Conservation (phyloP, 148 eudicot genomes). For the Selenicereus undatus region DNA sequence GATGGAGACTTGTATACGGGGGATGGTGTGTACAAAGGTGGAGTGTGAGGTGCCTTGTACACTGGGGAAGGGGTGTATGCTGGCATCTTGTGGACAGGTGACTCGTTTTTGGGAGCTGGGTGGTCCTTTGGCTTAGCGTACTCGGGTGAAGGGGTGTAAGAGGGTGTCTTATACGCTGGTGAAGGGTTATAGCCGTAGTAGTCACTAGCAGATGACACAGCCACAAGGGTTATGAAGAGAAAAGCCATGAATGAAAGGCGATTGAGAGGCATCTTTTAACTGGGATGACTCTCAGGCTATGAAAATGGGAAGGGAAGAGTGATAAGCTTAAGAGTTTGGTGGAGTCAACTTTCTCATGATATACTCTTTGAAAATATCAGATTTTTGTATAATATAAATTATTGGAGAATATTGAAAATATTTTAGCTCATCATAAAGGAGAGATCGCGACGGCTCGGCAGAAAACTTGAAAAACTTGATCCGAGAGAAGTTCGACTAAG, state of each 20-base stretch:
- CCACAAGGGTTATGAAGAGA: not conserved
- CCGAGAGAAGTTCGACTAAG: too few relatives aligned
- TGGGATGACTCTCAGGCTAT: not conserved
- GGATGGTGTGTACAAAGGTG: not conserved
- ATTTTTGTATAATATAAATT: too few relatives aligned
- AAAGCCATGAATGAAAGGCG: not conserved
- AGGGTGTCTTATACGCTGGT: not conserved
- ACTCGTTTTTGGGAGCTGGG: not conserved
- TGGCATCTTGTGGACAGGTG: not conserved
- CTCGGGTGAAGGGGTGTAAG: not conserved
- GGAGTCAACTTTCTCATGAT: too few relatives aligned
- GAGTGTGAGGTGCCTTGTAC: not conserved
- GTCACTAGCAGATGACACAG: not conserved
- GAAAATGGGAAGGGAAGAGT: not conserved
- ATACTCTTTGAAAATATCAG: too few relatives aligned
- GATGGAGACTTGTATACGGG: not conserved
- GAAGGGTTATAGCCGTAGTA: not conserved
- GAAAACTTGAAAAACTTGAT: too few relatives aligned
- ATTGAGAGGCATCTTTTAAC: conserved; percentile 1
- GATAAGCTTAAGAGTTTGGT: too few relatives aligned
- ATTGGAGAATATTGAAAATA: too few relatives aligned
- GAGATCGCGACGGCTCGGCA: too few relatives aligned
- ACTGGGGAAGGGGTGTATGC: not conserved
- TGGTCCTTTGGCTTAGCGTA: not conserved
- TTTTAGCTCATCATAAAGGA: too few relatives aligned